Base-by-base conservation (phyloP, 306 rosid species). In the Fragaria nilgerrensis region DNA sequence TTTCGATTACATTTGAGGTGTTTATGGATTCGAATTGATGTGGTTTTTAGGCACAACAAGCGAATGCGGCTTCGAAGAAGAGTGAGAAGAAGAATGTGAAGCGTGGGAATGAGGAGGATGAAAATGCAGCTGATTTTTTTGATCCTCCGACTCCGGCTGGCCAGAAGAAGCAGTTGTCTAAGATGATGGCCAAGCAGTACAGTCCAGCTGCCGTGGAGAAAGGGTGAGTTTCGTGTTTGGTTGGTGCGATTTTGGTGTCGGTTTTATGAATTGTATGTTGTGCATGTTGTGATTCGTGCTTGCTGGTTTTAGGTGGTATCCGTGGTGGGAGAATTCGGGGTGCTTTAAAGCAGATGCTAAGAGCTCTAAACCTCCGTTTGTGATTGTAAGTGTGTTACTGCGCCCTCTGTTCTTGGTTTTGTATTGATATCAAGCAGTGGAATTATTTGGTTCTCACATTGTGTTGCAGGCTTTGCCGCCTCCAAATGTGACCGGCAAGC, bases 401-500 rank as follows among this genome's bases (percentile, higher is more conserved):
- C 68, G 32, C 50, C 29, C 10, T 53, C 7, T 62, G n/a, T 56
- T 75, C 22, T 47, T 44, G 32, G 29, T 20, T 41, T 62, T 27
- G 59, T 22, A 6, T 62, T 41, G 56, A 58, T 59, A 22, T 56
- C 16, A 15, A 20, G 10, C 12, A 0, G 49, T 15, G 2, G 4
- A 48, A 32, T 34, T 19, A 63, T 55, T 36, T 43, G 32, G 56
- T 58, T 39, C 23, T 64, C 58, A 64, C 68, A 70, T 5, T 72
- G 52, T 82, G 75, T 82, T 80, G 70, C 87, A 95, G 99, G 97
- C 89, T 77, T 82, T 95, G 77, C 99, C 99, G 8, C 99, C 99
- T 64, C 98, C 99, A 14, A 95, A 92, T 55, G 98, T 92, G 83
- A 92, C 99, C 1, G 99, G 99, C 61, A 97, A 97, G 22, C 98